Conservation (phyloP, 352 stramenopile genomes). For the Phytophthora pini region DNA sequence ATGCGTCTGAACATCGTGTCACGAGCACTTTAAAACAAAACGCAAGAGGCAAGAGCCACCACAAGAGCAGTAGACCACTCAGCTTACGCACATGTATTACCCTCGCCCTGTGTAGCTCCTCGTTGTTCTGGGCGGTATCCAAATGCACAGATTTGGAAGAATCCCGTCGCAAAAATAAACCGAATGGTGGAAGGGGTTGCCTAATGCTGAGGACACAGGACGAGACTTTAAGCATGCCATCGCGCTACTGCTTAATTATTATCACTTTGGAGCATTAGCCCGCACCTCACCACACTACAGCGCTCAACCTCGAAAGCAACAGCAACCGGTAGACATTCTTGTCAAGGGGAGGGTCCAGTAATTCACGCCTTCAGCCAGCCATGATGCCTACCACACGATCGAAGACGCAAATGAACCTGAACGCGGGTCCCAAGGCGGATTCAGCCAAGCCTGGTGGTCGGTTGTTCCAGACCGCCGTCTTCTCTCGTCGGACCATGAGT, state of each 20-base stretch:
- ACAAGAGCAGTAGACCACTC: too few species aligned
- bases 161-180: constrained; percentile 30
- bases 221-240: constrained; percentile 17
- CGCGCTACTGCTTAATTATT: constrained; percentile 26
- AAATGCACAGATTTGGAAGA: constrained; percentile 23
- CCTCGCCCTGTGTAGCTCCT: constrained; percentile 1
- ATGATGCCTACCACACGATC: constrained; percentile 40
- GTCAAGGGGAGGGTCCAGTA: not conserved
- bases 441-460: constrained; percentile 33
- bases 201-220: constrained; percentile 2
- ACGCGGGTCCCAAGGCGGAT: constrained; percentile 30
- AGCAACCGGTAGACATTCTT: not conserved
- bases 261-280: constrained; percentile 26
- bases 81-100: too few species aligned
- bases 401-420: constrained; percentile 39
- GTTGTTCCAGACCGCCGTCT: constrained; percentile 69
- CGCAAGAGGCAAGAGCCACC: too few species aligned
- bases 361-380: constrained; percentile 4
- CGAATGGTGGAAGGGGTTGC: constrained; percentile 16
- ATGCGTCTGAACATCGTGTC: not conserved
- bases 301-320: not conserved
- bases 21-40: too few species aligned
- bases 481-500: constrained; percentile 69
- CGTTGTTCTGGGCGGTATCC: constrained; percentile 24
- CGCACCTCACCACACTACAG: constrained; percentile 9